phyloP scores from a whole-genome alignment of 805 yeast species.

The Saccharomycopsis sp. region DNA sequence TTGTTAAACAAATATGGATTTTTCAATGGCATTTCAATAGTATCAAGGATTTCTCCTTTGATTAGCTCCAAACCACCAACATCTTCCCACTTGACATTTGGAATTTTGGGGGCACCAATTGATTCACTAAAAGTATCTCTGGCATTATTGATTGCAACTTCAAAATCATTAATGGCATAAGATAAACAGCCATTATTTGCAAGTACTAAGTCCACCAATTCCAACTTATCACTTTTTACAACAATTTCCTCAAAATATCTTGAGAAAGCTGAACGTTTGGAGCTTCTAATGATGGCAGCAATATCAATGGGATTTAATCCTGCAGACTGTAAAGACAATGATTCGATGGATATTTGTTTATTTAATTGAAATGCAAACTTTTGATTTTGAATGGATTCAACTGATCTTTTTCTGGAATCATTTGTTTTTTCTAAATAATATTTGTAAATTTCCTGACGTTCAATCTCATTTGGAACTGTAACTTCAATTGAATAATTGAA shows the following conservation, averaged over 20 bases:
- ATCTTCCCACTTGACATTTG: slow-evolving; percentile 93
- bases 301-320: slow-evolving; percentile 85
- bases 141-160: slow-evolving; percentile 65
- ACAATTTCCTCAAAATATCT: slow-evolving; percentile 24
- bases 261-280: slow-evolving; percentile 47
- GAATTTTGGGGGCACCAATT: slow-evolving; percentile 94
- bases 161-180: slow-evolving; percentile 51
- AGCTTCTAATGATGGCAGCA: slow-evolving; percentile 53
- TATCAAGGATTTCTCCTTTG: slow-evolving; percentile 87
- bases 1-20: slow-evolving; percentile 82
- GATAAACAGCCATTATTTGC: slow-evolving; percentile 46
- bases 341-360: slow-evolving; percentile 42
- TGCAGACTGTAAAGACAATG: slow-evolving; percentile 78
- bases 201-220: slow-evolving; percentile 28
- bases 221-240: slow-evolving; percentile 17
- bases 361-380: slow-evolving; percentile 21
- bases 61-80: slow-evolving; percentile 91
- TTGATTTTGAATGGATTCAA: background rate
- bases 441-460: slow-evolving; percentile 54
- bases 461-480: slow-evolving; percentile 69
- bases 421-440: slow-evolving; percentile 31
- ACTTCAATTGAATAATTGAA: slow-evolving; percentile 71
- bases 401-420: slow-evolving; percentile 12
- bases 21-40: slow-evolving; percentile 91
- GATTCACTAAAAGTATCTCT: slow-evolving; percentile 85